A percentile compares a stretch with the other conserved stretches of the same genome.
Conservation (phyloP, 371 early-diverging fungal genomes). For the Mucor lusitanicus region DNA sequence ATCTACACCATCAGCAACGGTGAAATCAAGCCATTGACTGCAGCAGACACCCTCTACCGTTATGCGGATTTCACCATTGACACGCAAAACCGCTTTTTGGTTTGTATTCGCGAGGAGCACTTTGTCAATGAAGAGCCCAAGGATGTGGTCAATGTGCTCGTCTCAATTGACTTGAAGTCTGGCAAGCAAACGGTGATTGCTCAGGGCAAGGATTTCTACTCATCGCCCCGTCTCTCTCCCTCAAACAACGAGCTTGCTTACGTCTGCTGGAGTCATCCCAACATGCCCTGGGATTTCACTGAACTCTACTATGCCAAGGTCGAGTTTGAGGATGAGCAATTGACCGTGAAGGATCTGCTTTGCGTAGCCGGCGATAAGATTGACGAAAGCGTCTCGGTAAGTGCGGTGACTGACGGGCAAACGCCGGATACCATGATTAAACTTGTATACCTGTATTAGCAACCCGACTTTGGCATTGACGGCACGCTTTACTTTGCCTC, state of each 20-base stretch:
- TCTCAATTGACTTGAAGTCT: slow-evolving; percentile 48
- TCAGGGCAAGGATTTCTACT: slow-evolving; percentile 68
- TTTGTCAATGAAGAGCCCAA: slow-evolving; percentile 58
- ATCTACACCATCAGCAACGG: slow-evolving; percentile 54
- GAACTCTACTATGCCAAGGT: slow-evolving; percentile 52
- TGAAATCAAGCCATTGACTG: slow-evolving; percentile 48
- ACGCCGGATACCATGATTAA: neutral
- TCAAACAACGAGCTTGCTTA: slow-evolving; percentile 52
- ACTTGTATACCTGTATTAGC: slow-evolving; percentile 26
- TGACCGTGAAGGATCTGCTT: slow-evolving; percentile 21
- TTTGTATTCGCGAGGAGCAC: slow-evolving; percentile 72
- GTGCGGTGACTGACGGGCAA: neutral
- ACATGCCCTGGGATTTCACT: slow-evolving; percentile 83
- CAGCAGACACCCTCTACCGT: slow-evolving; percentile 43
- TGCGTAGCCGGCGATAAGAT: slow-evolving; percentile 49
- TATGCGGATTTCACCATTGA: slow-evolving; percentile 70
- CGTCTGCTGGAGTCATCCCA: slow-evolving; percentile 72
- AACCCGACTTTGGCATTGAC: slow-evolving; percentile 62
- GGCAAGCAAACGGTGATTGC: slow-evolving; percentile 49
- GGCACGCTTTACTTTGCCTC: slow-evolving; percentile 65
- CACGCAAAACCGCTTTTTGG: slow-evolving; percentile 46
- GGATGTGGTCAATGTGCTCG: slow-evolving; percentile 62
- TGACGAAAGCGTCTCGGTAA: slow-evolving; percentile 57
- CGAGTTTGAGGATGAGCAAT: slow-evolving; percentile 10
- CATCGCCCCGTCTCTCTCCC: slow-evolving; percentile 56